Percentiles rank a stretch among this genome's conserved stretches.
phyloP scores from a whole-genome alignment of 345 rosid species.

The Theobroma cacao region DNA sequence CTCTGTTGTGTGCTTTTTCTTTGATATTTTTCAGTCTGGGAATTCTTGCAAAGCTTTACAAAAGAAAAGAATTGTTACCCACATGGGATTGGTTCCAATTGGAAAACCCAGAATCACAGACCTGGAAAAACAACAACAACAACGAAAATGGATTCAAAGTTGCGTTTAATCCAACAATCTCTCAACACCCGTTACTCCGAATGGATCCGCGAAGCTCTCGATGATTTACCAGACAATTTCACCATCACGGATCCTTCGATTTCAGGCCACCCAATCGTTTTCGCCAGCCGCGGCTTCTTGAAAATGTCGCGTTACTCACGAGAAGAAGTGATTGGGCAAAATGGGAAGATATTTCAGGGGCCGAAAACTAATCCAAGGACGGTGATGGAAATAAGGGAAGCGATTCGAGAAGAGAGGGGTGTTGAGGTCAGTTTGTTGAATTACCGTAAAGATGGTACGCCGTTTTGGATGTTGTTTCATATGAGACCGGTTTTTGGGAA shows the following conservation, averaged over 20 bases:
- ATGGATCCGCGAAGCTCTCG: slow-evolving; percentile 63
- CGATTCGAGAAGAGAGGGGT: slow-evolving; percentile 70
- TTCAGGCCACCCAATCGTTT: slow-evolving; percentile 87
- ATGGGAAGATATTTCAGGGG: slow-evolving; percentile 83
- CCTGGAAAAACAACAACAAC: slow-evolving; percentile 22
- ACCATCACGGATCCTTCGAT: slow-evolving; percentile 85
- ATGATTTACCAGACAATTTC: slow-evolving; percentile 70
- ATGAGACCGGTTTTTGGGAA: slow-evolving; percentile 66
- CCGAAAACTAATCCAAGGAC: slow-evolving; percentile 68
- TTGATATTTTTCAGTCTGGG: slow-evolving; percentile 3
- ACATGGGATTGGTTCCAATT: slow-evolving; percentile 65
- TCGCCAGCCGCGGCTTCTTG: slow-evolving; percentile 71
- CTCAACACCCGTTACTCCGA: slow-evolving; percentile 47
- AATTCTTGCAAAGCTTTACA: background rate
- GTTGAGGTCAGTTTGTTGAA: slow-evolving; percentile 63
- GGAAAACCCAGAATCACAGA: slow-evolving; percentile 18
- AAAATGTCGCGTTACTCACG: slow-evolving; percentile 69
- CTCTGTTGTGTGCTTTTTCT: background rate
- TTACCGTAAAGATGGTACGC: slow-evolving; percentile 82
- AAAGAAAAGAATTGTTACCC: slow-evolving; percentile 27
- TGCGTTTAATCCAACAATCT: slow-evolving; percentile 53
- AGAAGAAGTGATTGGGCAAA: slow-evolving; percentile 72
- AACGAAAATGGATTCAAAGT: slow-evolving; percentile 52
- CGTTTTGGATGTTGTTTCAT: slow-evolving; percentile 87
- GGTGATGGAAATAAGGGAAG: slow-evolving; percentile 81